Base-by-base conservation (phyloP, 306 rosid species). In the Dryas alaskensis region DNA sequence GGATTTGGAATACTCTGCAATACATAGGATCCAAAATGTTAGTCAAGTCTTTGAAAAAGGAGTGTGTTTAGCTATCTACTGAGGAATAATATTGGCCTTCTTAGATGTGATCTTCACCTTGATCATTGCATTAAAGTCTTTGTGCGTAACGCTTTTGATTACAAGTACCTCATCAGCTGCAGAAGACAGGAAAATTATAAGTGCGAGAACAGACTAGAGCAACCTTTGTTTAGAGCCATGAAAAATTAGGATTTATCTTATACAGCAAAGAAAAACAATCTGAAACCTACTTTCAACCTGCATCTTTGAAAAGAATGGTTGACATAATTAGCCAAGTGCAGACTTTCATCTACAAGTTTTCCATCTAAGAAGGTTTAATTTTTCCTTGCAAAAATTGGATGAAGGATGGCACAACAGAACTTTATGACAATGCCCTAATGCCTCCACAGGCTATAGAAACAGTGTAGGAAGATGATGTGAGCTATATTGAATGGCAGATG, bases 1-100 rank as follows among this genome's bases (percentile, higher is more conserved):
- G 97, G 99, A 81, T 92, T 94, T 73, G 96, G 89, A 87, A 94
- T 77, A 86, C 75, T 84, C 99, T 94, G 92, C 84, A 82, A 76
- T 17, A 78, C 60, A 73, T 63, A 66, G 67, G 74, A 69, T 62
- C 70, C 64, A 76, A 64, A 73, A 63, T 45, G 48, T 72, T 68
- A 31, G 46, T 16, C 4, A n/a, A 10, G 39, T 22, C 10, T 67
- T 62, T 12, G 64, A 10, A 19, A 57, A 55, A 2, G 2, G 25
- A 1, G 4, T 12, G 4, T 44, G 25, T 44, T 46, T 49, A 58
- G 43, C 45, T 27, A 59, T 69, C 61, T 14, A 58, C 7, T 2
- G 9, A 39, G 7, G 51, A 25, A 40, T 10, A 62, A 27, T 10
- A 44, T 37, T 0, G 55, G 37, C 54, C 69, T 17, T 45, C 64